phyloP scores from a whole-genome alignment of 2,329 filamentous ascomycete genomes.

The Diplodia scrobiculata region DNA sequence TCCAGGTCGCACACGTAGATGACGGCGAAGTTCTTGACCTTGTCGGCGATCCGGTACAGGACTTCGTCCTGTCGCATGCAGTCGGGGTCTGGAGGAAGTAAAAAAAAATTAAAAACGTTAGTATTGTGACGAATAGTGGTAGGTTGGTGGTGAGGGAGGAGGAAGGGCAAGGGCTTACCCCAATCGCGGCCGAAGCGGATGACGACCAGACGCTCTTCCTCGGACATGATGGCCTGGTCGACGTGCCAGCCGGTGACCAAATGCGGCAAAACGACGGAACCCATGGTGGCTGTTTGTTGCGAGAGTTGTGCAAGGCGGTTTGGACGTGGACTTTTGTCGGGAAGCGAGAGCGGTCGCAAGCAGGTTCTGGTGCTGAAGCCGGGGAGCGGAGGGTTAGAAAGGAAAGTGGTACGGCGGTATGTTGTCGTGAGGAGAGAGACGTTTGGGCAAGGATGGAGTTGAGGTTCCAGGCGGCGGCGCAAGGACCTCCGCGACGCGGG shows the following conservation, averaged over 20 bases:
- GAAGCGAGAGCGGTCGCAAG: not conserved
- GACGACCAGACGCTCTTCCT: slow-evolving; percentile 89
- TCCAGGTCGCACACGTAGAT: slow-evolving; percentile 90
- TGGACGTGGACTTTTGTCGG: not conserved
- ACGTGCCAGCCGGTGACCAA: slow-evolving; percentile 92
- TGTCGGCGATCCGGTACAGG: slow-evolving; percentile 89
- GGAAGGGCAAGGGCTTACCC: not conserved
- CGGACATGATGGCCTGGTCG: slow-evolving; percentile 81
- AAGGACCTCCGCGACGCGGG: slow-evolving; percentile 1
- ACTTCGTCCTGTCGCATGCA: slow-evolving; percentile 87
- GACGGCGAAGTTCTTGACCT: slow-evolving; percentile 88
- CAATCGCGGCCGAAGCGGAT: slow-evolving; percentile 86
- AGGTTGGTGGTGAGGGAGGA: slow-evolving; percentile 42
- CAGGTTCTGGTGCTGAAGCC: not conserved
- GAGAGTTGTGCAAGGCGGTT: not conserved
- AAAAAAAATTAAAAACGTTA: too few relatives aligned
- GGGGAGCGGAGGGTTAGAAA: not conserved
- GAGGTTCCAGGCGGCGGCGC: slow-evolving; percentile 1
- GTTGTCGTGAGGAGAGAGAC: not conserved
- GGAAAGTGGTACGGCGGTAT: not conserved
- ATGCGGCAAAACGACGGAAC: slow-evolving; percentile 86
- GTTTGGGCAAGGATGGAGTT: slow-evolving; percentile 13
- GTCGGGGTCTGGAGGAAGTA: slow-evolving; percentile 62
- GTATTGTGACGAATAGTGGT: too few relatives aligned
- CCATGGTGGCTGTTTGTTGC: slow-evolving; percentile 51